A percentile compares a stretch with the other conserved stretches of the same genome.
Conservation (phyloP, 2,329 filamentous ascomycete genomes). For the Bertia moriformis region DNA sequence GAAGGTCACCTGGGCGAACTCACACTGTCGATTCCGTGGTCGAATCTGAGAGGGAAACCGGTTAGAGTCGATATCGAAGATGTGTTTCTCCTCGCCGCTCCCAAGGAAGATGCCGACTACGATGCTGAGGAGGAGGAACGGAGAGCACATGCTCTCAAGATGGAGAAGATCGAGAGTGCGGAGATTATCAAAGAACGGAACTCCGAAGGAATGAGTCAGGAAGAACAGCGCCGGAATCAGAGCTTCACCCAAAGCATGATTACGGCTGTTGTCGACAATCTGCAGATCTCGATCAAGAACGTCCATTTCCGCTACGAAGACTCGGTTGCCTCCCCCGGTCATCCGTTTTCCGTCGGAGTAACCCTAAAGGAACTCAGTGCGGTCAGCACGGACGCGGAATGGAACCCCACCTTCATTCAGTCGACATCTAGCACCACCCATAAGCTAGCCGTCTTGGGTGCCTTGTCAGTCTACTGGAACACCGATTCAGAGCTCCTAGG, state of each 20-base stretch:
- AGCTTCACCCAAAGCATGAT: conserved; percentile 91
- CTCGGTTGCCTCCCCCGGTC: conserved; percentile 82
- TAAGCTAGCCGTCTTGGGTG: conserved; percentile 82
- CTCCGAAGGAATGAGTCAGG: conserved; percentile 80
- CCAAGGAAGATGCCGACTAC: conserved; percentile 88
- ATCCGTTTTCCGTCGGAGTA: conserved; percentile 84
- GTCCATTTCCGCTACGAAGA: conserved; percentile 98
- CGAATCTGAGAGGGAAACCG: conserved; percentile 83
- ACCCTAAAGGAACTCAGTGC: conserved; percentile 95
- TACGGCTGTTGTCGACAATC: conserved; percentile 94
- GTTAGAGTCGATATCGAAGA: conserved; percentile 93
- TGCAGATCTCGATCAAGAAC: conserved; percentile 95
- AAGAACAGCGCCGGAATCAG: conserved; percentile 95
- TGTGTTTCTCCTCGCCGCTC: conserved; percentile 87
- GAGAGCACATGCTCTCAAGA: conserved; percentile 80
- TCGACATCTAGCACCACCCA: conserved; percentile 71
- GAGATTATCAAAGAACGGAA: conserved; percentile 86
- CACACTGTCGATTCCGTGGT: conserved; percentile 91
- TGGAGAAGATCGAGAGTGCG: conserved; percentile 94
- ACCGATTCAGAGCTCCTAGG: conserved; percentile 78
- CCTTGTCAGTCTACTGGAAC: conserved; percentile 93
- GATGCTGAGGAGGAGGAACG: conserved; percentile 83
- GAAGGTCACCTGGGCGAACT: conserved; percentile 87
- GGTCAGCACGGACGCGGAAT: conserved; percentile 85
- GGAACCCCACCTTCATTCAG: conserved; percentile 92